phyloP scores from a whole-genome alignment of 1,284 basidiomycete species.

The Sporisorium iseilematis-ciliati region DNA sequence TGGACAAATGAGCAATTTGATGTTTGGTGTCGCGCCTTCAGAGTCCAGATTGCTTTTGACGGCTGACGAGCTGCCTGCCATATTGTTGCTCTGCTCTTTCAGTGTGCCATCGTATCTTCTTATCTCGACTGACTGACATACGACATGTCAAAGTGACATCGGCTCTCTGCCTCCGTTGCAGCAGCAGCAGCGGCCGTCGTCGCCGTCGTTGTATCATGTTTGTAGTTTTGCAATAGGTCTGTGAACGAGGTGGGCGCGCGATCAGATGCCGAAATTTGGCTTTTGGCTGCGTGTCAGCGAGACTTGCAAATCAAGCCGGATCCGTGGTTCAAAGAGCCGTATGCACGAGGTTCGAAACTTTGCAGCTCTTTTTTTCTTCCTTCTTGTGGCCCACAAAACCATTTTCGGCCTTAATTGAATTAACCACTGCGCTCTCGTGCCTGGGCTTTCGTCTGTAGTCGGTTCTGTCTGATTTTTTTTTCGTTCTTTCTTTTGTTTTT shows the following conservation, averaged over 20 bases:
- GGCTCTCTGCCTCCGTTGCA: neutral
- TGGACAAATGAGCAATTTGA: no score
- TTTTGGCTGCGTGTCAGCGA: neutral
- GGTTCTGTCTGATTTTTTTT: neutral
- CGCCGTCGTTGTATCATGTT: no score
- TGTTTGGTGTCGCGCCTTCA: no score
- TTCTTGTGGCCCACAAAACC: neutral
- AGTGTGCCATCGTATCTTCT: no score
- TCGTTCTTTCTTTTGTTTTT: neutral
- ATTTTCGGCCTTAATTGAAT: neutral
- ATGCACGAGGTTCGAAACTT: conserved; percentile 1
- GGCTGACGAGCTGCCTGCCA: no score
- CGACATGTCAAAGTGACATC: neutral
- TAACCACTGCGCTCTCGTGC: neutral
- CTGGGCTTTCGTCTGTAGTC: conserved; percentile 2
- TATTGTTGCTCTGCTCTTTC: no score
- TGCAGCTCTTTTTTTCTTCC: neutral
- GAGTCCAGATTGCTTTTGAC: no score
- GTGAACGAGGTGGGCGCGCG: neutral
- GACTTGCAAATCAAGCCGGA: conserved; percentile 10
- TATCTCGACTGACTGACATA: no score
- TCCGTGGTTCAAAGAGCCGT: neutral
- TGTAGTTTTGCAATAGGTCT: no score
- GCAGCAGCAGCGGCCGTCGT: neutral
- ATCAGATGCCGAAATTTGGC: neutral